These are phyloP conservation scores for Cubamyces sp. DNA, from an alignment of 768 basidiomycete species.

Conservation along the genomic window DNA sequence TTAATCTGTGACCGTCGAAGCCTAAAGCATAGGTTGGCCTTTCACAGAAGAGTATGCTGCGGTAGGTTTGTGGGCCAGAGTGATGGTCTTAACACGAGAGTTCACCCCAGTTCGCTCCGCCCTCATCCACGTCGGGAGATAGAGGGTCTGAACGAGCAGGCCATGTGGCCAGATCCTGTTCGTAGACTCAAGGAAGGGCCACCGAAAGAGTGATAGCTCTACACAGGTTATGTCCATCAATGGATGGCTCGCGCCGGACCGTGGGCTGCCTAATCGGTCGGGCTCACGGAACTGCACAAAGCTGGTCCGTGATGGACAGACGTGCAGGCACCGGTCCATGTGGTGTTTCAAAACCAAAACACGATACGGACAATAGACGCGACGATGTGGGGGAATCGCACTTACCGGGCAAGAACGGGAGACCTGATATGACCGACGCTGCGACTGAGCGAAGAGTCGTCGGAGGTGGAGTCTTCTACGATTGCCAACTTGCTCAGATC, in stretches of 20 bases:
- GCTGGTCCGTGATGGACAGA: not conserved
- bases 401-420: constrained; percentile 33
- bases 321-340: not conserved
- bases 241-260: not conserved
- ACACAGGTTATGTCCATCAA: not conserved
- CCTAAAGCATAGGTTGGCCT: not conserved
- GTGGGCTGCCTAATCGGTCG: constrained; percentile 5
- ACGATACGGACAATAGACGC: not conserved
- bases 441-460: constrained; percentile 15
- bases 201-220: too few species aligned
- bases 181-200: too few species aligned
- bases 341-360: too few species aligned
- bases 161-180: too few species aligned
- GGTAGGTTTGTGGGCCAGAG: not conserved
- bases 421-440: constrained; percentile 29
- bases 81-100: not conserved
- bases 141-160: too few species aligned
- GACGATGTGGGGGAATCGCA: not conserved
- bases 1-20: not conserved
- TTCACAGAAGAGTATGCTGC: not conserved
- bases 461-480: constrained; percentile 14
- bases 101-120: not conserved
- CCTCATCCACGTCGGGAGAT: not conserved
- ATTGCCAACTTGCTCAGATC: constrained; percentile 1
- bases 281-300: not conserved